These are phyloP conservation scores for Neonectria sp. DNA, from an alignment of 2,329 filamentous ascomycete genomes.

Conservation along the genomic window DNA sequence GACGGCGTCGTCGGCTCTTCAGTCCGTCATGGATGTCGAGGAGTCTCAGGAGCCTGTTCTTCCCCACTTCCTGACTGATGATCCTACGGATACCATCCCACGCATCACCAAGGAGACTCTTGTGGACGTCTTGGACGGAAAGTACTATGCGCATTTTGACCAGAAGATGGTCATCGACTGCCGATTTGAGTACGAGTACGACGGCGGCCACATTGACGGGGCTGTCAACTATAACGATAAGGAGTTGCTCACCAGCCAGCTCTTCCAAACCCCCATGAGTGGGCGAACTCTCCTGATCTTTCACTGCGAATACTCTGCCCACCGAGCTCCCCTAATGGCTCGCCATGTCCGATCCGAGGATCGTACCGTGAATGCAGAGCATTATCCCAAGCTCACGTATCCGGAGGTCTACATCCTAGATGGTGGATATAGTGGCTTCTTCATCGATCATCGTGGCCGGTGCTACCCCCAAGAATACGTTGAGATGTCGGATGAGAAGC, in stretches of 20 bases:
- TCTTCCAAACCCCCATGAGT: conserved; percentile 79
- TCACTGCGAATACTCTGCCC: conserved; percentile 98
- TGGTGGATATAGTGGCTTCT: conserved; percentile 96
- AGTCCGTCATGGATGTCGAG: conserved; percentile 88
- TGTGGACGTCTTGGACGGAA: conserved; percentile 88
- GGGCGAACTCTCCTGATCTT: conserved; percentile 88
- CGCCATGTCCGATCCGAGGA: conserved; percentile 93
- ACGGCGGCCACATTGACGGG: conserved; percentile 93
- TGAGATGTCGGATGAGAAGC: conserved; percentile 94
- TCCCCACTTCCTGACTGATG: conserved; percentile 87
- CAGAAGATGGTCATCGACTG: conserved; percentile 94
- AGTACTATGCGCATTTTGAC: conserved; percentile 82
- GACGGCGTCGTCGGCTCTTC: conserved; percentile 62
- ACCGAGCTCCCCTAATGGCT: conserved; percentile 96
- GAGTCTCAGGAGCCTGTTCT: conserved; percentile 81
- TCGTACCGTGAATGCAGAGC: conserved; percentile 85
- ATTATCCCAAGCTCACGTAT: conserved; percentile 91
- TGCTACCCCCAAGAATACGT: conserved; percentile 98
- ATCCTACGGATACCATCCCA: conserved; percentile 87
- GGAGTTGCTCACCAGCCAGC: conserved; percentile 83
- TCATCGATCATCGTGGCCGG: conserved; percentile 80
- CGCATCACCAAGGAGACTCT: conserved; percentile 88
- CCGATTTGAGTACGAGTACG: conserved; percentile 98
- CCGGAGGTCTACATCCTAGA: conserved; percentile 98
- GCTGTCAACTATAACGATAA: conserved; percentile 99